phyloP scores from a whole-genome alignment of 441 rosid species.

The Bocquillonia castaneifolia region DNA sequence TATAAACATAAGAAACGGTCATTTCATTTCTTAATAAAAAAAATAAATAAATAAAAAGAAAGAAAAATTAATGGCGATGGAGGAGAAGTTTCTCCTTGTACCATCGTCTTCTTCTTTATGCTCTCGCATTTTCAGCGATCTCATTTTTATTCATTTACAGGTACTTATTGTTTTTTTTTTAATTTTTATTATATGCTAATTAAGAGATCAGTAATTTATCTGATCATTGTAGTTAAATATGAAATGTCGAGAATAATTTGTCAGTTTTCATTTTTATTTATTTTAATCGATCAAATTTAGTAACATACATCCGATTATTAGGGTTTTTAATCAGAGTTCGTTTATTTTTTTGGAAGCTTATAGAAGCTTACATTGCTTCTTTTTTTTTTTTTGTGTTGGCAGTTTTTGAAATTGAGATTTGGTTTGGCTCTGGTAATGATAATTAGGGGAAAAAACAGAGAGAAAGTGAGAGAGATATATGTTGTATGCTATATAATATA shows the following conservation, averaged over 20 bases:
- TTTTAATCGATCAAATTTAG: background rate
- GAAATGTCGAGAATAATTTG: too few relatives aligned
- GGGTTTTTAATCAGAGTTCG: background rate
- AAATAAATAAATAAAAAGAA: background rate
- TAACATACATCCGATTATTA: background rate
- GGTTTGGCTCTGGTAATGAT: constrained; percentile 14
- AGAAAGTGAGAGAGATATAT: too few relatives aligned
- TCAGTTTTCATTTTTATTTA: too few relatives aligned
- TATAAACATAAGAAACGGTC: too few relatives aligned
- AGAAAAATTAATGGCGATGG: constrained; percentile 28
- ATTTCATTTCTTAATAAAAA: background rate
- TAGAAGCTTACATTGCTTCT: too few relatives aligned
- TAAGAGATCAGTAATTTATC: too few relatives aligned
- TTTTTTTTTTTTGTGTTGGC: constrained; percentile 14
- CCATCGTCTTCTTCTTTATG: too few relatives aligned
- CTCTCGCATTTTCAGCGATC: constrained; percentile 18
- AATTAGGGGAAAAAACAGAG: constrained; percentile 17
- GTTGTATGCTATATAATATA: background rate
- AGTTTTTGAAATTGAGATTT: constrained; percentile 23
- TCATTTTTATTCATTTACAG: constrained; percentile 12
- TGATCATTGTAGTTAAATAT: background rate
- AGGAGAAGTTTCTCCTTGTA: constrained; percentile 20
- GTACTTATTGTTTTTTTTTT: too few relatives aligned
- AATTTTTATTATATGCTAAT: too few relatives aligned
- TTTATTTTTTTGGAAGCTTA: background rate